A percentile compares a stretch with the other conserved stretches of the same genome.
These are phyloP conservation scores for Suillus spraguei DNA, from an alignment of 768 basidiomycete species.

Conservation along the genomic window DNA sequence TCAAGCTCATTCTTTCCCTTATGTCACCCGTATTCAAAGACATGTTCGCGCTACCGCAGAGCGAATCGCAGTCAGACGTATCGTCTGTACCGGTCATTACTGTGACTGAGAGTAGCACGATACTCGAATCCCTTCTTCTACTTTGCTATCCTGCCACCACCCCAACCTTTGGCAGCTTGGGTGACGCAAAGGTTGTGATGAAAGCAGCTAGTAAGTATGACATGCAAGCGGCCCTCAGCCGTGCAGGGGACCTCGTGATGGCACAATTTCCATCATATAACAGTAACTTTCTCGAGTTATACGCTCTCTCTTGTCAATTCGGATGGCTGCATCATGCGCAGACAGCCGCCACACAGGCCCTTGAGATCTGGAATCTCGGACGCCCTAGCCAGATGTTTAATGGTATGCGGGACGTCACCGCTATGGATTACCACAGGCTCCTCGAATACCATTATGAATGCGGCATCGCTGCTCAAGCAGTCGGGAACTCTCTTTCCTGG, in stretches of 20 bases:
- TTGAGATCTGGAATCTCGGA: neutral
- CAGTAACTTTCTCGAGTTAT: neutral
- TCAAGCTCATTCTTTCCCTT: slow-evolving; percentile 41
- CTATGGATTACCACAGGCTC: neutral
- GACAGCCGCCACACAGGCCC: neutral
- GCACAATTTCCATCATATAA: neutral
- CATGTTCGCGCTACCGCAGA: slow-evolving; percentile 46
- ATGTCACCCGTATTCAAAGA: slow-evolving; percentile 52
- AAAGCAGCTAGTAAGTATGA: neutral
- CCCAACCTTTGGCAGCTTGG: neutral
- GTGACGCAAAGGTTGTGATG: neutral
- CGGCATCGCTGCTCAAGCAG: neutral
- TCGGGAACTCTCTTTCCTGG: neutral
- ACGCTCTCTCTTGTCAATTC: neutral
- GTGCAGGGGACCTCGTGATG: neutral
- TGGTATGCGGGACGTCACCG: neutral
- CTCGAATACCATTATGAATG: neutral
- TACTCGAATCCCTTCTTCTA: slow-evolving; percentile 34
- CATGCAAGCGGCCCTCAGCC: neutral
- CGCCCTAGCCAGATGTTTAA: neutral
- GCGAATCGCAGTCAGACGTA: slow-evolving; percentile 15
- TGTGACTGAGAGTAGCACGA: slow-evolving; percentile 22
- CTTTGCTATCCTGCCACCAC: slow-evolving; percentile 39
- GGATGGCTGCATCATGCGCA: neutral
- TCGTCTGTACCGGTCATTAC: slow-evolving; percentile 9